These are phyloP conservation scores for Blastosporella zonata DNA, from an alignment of 1,284 basidiomycete genomes.

Conservation along the genomic window DNA sequence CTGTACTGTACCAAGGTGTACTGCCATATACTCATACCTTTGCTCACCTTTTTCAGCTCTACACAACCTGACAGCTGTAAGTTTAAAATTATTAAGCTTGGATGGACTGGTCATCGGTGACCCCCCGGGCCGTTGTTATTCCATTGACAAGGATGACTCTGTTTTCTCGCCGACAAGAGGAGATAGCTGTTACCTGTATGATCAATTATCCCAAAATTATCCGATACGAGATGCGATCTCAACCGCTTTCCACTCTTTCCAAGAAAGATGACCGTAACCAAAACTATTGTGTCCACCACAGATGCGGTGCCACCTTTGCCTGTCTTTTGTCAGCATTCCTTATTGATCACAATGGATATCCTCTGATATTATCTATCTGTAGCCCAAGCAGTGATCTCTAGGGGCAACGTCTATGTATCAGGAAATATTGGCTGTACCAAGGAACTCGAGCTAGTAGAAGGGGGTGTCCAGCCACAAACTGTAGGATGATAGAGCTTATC, in stretches of 20 bases:
- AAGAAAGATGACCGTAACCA: constrained; percentile 11
- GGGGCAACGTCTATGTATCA: constrained; percentile 52
- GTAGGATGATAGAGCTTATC: constrained; percentile 29
- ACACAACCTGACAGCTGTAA: too few relatives aligned
- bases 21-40: too few relatives aligned
- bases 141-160: too few relatives aligned
- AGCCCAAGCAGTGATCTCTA: constrained; percentile 53
- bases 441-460: constrained; percentile 48
- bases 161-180: too few relatives aligned
- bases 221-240: not conserved
- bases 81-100: too few relatives aligned
- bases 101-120: too few relatives aligned
- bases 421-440: constrained; percentile 56
- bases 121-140: too few relatives aligned
- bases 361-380: constrained; percentile 4
- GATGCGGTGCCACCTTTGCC: constrained; percentile 48
- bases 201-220: too few relatives aligned
- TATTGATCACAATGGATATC: constrained; percentile 1
- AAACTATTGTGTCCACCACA: constrained; percentile 35
- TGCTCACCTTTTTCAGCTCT: too few relatives aligned
- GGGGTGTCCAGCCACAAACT: constrained; percentile 52
- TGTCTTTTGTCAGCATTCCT: constrained; percentile 42
- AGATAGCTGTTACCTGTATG: too few relatives aligned
- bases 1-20: not conserved
- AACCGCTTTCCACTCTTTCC: not conserved